These are phyloP conservation scores for Cicer cuneatum DNA, from an alignment of 306 rosid species.

Conservation along the genomic window DNA sequence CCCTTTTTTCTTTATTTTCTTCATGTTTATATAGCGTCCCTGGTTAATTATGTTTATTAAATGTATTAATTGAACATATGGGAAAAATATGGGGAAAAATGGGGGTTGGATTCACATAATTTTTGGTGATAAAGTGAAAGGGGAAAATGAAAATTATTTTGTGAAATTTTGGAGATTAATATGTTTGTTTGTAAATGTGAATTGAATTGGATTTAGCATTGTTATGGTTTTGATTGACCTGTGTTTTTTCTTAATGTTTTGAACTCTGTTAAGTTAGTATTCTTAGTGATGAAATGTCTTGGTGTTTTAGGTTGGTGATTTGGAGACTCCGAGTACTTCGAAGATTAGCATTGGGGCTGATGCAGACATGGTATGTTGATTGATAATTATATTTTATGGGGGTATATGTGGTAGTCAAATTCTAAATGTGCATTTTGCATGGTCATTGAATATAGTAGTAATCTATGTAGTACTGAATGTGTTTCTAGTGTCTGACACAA, in stretches of 20 bases:
- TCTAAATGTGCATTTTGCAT: constrained; percentile 4
- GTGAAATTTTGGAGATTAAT: constrained; percentile 6
- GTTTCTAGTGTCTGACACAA: neutral
- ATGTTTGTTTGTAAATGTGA: neutral
- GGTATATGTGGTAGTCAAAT: neutral
- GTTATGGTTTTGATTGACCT: constrained; percentile 18
- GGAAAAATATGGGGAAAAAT: too few relatives aligned
- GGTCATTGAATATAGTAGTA: neutral
- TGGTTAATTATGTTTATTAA: constrained; percentile 3
- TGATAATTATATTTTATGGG: too few relatives aligned
- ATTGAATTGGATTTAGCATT: neutral
- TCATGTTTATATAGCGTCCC: neutral
- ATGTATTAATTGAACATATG: neutral
- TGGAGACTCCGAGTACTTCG: constrained; percentile 67
- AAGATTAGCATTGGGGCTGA: constrained; percentile 66
- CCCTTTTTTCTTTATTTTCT: constrained; percentile 23
- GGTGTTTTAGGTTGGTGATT: constrained; percentile 62
- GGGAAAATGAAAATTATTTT: constrained; percentile 11
- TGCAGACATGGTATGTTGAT: constrained; percentile 64
- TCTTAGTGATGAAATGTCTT: constrained; percentile 28
- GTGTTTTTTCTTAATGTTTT: neutral
- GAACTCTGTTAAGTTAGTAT: constrained; percentile 31
- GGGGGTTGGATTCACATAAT: neutral
- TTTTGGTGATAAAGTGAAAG: neutral
- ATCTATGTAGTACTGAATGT: neutral